Base-by-base conservation (phyloP, 768 basidiomycete genomes). In the Hygrophorus pudorinus region DNA sequence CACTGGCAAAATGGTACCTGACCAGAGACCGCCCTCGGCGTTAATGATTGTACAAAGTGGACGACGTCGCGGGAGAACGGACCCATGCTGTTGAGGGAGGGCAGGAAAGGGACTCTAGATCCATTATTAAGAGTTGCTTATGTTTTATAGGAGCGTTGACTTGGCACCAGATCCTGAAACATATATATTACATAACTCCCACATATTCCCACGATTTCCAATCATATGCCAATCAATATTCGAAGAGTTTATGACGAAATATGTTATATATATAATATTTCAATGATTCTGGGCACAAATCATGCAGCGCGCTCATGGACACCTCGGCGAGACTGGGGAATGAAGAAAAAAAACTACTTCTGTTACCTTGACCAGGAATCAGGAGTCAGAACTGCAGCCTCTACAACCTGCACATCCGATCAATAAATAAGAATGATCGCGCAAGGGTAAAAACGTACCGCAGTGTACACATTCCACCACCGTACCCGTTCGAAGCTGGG, bases 381-480 rank as follows among this genome's bases (percentile, higher is more conserved):
- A 87, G 21, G 85, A 89, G 59, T 91, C 88, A 12, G 89, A 93
- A 55, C 88, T 90, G 55, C 89, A 93, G 8, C 89, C 89, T 50
- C 85, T 82, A 56, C 89, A 93, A 10, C 89, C 89, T 92, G 48
- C 2, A 41, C 42, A 17, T 35, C 18, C 35, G 31, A 14, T 32
- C 16, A 13, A 21, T 33, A 48, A 48, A 35, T 50, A 18, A 45
- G 16, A 27, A 47, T 28, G 42, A 13, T 20, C 34, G 47, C n/a
- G 41, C 16, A 48, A 37, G 24, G 24, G 7, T 24, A 24, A 6
- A 77, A 6, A 77, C 89, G 48, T 54, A 93, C 94, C 94, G 62
- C 94, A 97, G 59, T 97, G 92, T 38, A 89, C 85, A 64, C 94
- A 99, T 62, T 99, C 91, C 1, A 98, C 93, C 27, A 97, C 70